Conservation (phyloP, 2,329 filamentous ascomycete species). For the Fusarium fracticaudum region DNA sequence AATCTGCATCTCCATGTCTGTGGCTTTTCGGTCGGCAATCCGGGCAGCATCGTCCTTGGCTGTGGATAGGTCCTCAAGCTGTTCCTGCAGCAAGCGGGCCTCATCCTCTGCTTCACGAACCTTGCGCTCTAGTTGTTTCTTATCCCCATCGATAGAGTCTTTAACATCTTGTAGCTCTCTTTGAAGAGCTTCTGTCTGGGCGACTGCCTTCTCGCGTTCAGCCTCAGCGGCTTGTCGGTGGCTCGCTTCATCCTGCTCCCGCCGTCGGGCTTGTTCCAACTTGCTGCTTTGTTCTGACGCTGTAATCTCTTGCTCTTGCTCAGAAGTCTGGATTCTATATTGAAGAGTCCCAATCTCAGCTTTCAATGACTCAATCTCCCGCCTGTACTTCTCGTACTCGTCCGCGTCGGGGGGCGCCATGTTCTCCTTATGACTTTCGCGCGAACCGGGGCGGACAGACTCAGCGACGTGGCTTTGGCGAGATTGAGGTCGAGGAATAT, state of each 20-base stretch:
- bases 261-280: conserved; percentile 79
- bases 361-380: conserved; percentile 79
- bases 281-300: conserved; percentile 84
- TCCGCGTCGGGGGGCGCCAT: conserved; percentile 67
- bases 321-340: conserved; percentile 87
- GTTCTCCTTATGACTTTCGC: conserved; percentile 69
- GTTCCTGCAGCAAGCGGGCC: conserved; percentile 78
- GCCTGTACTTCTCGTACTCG: conserved; percentile 66
- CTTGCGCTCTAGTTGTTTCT: conserved; percentile 73
- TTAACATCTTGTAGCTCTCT: conserved; percentile 63
- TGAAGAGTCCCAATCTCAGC: conserved; percentile 88
- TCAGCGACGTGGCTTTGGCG: conserved; percentile 53
- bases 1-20: conserved; percentile 64
- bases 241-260: conserved; percentile 87
- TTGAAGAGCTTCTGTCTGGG: conserved; percentile 60
- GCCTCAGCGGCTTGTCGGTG: conserved; percentile 68
- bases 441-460: conserved; percentile 59
- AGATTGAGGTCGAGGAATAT: conserved; percentile 50
- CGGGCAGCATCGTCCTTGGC: conserved; percentile 76
- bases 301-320: conserved; percentile 86
- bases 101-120: conserved; percentile 78
- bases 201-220: conserved; percentile 59
- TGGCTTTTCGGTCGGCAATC: conserved; percentile 62
- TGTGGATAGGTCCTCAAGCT: conserved; percentile 75
- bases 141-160: conserved; percentile 62